phyloP scores from a whole-genome alignment of 306 rosid species.

The Benincasa hispida region DNA sequence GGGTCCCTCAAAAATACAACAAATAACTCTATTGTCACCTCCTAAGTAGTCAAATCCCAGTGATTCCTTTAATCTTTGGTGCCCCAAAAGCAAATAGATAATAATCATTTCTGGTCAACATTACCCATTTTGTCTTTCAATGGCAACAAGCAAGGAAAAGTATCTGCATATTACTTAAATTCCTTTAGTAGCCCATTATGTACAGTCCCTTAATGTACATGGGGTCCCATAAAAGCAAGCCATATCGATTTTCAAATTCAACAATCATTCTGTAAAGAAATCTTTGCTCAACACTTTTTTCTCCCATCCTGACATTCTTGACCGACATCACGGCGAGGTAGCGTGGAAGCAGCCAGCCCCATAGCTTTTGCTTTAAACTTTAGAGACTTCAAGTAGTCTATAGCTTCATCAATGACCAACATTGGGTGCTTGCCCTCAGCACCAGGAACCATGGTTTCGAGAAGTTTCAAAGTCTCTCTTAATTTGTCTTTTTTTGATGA shows the following conservation, averaged over 20 bases:
- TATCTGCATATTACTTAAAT: constrained; percentile 13
- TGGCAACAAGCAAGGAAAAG: constrained; percentile 25
- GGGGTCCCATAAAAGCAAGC: constrained; percentile 15
- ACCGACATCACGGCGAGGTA: constrained; percentile 18
- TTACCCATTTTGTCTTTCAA: constrained; percentile 18
- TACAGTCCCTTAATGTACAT: constrained; percentile 19
- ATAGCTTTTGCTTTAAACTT: constrained; percentile 57
- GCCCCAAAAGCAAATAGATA: constrained; percentile 29
- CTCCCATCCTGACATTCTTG: constrained; percentile 15
- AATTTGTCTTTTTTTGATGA: constrained; percentile 53
- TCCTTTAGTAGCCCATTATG: constrained; percentile 39
- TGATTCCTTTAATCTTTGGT: constrained; percentile 26
- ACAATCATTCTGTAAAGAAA: constrained; percentile 24
- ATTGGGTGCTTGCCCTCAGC: constrained; percentile 54
- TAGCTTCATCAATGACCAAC: constrained; percentile 69
- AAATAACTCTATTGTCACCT: constrained; percentile 49
- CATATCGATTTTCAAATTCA: constrained; percentile 27
- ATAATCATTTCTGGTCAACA: constrained; percentile 40
- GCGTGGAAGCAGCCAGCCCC: constrained; percentile 16
- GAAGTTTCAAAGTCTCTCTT: constrained; percentile 45
- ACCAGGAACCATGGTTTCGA: constrained; percentile 71
- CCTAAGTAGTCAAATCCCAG: constrained; percentile 33
- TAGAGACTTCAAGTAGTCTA: constrained; percentile 51
- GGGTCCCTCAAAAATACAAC: constrained; percentile 53
- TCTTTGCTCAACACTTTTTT: neutral